Percentiles rank a stretch among this genome's conserved stretches.
phyloP scores from a whole-genome alignment of 805 yeast genomes.

The Tetrapisispora fleetii region DNA sequence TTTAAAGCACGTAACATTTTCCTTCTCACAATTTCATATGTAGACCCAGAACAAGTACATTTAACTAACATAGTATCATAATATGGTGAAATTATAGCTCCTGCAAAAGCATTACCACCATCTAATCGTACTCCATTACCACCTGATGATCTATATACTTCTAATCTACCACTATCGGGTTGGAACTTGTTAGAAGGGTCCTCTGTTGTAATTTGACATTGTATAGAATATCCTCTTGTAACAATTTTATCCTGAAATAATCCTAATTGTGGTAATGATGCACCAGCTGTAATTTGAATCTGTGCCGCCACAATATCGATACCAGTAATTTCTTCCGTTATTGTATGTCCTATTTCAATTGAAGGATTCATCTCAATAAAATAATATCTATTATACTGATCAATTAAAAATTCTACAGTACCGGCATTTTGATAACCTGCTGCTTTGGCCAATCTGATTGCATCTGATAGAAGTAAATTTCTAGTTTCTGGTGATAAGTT shows the following conservation, averaged over 20 bases:
- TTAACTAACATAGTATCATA: conserved; percentile 96
- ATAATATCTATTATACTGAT: conserved; percentile 83
- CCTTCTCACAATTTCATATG: conserved; percentile 89
- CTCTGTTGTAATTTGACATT: conserved; percentile 96
- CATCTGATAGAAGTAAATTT: conserved; percentile 85
- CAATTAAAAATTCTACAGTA: conserved; percentile 94
- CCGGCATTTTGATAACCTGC: conserved; percentile 94
- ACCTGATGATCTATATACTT: conserved; percentile 94
- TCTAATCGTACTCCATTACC: conserved; percentile 98
- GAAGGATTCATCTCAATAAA: conserved; percentile 96
- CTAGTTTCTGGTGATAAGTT: conserved; percentile 71
- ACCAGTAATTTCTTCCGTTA: conserved; percentile 96
- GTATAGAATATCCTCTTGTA: conserved; percentile 96
- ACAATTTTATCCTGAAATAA: conserved; percentile 87
- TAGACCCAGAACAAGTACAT: conserved; percentile 92
- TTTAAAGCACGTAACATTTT: conserved; percentile 93
- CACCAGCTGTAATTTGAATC: conserved; percentile 97
- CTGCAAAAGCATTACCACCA: conserved; percentile 97
- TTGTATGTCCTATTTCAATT: conserved; percentile 95
- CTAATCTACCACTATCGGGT: conserved; percentile 96
- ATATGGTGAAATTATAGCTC: conserved; percentile 89
- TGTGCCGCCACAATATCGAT: conserved; percentile 97
- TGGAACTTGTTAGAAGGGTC: conserved; percentile 93
- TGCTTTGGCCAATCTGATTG: conserved; percentile 76
- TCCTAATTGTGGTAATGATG: conserved; percentile 80